A percentile compares a stretch with the other conserved stretches of the same genome.
Conservation (phyloP, 139 green algal species). For the Edaphochlamys debaryana region DNA sequence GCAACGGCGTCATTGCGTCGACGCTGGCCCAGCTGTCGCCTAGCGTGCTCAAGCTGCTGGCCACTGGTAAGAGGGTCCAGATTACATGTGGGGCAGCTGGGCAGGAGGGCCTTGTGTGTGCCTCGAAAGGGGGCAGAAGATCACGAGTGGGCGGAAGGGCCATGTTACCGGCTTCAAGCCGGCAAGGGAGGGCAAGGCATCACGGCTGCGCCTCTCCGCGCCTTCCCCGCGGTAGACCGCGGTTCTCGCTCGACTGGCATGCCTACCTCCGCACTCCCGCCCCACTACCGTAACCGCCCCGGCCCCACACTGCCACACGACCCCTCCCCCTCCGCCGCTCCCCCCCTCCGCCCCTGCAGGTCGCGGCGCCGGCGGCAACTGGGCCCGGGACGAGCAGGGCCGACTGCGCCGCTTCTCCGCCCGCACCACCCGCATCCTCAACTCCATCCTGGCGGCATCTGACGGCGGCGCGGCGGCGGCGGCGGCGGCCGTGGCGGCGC, state of each 20-base stretch:
- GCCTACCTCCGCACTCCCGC: too few species aligned
- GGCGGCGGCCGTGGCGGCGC: neutral
- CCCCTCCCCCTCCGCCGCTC: neutral
- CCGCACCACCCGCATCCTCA: conserved; percentile 38
- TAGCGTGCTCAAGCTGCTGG: conserved; percentile 30
- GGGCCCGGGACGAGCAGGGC: conserved; percentile 30
- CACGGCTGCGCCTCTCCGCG: too few species aligned
- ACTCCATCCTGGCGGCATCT: conserved; percentile 12
- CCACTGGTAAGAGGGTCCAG: neutral
- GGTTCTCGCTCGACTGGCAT: too few species aligned
- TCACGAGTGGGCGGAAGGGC: too few species aligned
- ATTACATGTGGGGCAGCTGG: neutral
- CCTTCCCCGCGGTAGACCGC: too few species aligned
- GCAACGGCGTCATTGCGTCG: neutral
- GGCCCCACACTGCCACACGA: neutral
- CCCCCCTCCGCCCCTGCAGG: neutral
- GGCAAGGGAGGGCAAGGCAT: too few species aligned
- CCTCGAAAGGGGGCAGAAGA: too few species aligned
- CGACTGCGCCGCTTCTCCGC: conserved; percentile 35
- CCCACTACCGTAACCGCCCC: too few species aligned
- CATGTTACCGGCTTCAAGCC: too few species aligned
- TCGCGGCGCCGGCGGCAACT: neutral
- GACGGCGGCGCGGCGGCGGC: neutral
- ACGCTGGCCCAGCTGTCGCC: conserved; percentile 31
- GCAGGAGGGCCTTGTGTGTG: too few species aligned